A percentile compares a stretch with the other conserved stretches of the same genome.
Conservation (phyloP, 225 moss, liverwort and hornwort genomes). For the Antitrichia curtipendula region DNA sequence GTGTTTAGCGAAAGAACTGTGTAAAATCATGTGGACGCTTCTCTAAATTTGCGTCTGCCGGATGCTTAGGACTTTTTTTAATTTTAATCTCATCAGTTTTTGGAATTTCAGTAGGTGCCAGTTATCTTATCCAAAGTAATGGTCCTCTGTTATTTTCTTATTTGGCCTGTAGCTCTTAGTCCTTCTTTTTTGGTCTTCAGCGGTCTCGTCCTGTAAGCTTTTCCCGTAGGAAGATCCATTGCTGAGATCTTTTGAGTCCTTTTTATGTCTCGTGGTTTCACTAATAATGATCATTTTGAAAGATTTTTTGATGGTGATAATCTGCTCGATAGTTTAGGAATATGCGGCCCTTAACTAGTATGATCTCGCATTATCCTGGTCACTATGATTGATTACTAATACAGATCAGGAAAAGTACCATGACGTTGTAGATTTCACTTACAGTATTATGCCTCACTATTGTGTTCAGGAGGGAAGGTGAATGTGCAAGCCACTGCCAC, state of each 20-base stretch:
- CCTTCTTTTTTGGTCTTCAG: background rate
- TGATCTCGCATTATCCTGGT: background rate
- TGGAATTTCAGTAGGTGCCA: background rate
- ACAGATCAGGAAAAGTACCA: background rate
- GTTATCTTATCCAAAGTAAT: background rate
- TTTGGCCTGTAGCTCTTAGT: background rate
- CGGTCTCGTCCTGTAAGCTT: background rate
- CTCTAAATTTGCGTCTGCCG: background rate
- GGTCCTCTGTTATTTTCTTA: background rate
- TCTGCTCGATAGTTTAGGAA: background rate
- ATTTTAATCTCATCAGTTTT: background rate
- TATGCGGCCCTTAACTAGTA: background rate
- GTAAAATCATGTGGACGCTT: background rate
- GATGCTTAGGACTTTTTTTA: background rate
- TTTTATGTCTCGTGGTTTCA: background rate
- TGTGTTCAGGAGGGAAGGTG: conserved; percentile 10
- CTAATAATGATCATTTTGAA: background rate
- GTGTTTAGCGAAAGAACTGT: background rate
- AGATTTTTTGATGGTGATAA: background rate
- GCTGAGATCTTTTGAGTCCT: background rate
- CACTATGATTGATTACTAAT: background rate
- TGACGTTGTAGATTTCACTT: background rate
- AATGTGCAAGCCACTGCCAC: conserved; percentile 22
- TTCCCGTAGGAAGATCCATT: background rate
- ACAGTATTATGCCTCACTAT: background rate